Conservation (phyloP, 805 yeast genomes). For the Wickerhamomyces sydowiorum region DNA sequence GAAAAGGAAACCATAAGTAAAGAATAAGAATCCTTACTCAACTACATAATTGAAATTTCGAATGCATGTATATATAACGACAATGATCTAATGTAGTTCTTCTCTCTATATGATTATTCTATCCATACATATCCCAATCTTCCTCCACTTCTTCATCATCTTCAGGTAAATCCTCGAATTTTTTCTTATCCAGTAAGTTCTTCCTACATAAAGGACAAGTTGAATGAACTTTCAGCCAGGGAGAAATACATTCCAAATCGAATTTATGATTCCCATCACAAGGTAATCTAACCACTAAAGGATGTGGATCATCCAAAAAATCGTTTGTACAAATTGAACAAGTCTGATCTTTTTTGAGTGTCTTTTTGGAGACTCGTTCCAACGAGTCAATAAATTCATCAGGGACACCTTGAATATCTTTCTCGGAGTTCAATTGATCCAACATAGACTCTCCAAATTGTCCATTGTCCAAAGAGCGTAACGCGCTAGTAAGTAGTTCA, state of each 20-base stretch:
- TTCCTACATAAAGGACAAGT: constrained; percentile 87
- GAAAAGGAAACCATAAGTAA: background rate
- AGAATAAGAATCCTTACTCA: too few species aligned
- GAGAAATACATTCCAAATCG: constrained; percentile 86
- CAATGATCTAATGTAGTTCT: too few species aligned
- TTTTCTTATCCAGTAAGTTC: constrained; percentile 52
- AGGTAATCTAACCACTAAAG: constrained; percentile 70
- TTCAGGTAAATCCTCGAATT: constrained; percentile 19
- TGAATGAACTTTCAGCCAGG: constrained; percentile 72
- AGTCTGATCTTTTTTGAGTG: constrained; percentile 42
- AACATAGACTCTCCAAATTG: constrained; percentile 20
- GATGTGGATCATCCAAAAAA: constrained; percentile 67
- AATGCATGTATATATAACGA: constrained; percentile 11
- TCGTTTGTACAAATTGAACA: constrained; percentile 84
- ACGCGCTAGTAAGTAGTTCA: constrained; percentile 14
- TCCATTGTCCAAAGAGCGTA: constrained; percentile 12
- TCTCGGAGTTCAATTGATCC: constrained; percentile 18
- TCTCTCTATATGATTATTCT: constrained; percentile 1
- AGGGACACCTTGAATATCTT: constrained; percentile 46
- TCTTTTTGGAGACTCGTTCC: constrained; percentile 56
- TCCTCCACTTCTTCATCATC: constrained; percentile 52
- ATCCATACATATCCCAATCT: constrained; percentile 79
- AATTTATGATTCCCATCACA: constrained; percentile 64
- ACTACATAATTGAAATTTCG: too few species aligned
- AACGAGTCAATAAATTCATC: constrained; percentile 70